Percentiles rank a stretch among this genome's conserved stretches.
Evolutionary conservation across 2,329 filamentous ascomycete species (phyloP).

Genomic region (Venturia nashicola): DNA sequence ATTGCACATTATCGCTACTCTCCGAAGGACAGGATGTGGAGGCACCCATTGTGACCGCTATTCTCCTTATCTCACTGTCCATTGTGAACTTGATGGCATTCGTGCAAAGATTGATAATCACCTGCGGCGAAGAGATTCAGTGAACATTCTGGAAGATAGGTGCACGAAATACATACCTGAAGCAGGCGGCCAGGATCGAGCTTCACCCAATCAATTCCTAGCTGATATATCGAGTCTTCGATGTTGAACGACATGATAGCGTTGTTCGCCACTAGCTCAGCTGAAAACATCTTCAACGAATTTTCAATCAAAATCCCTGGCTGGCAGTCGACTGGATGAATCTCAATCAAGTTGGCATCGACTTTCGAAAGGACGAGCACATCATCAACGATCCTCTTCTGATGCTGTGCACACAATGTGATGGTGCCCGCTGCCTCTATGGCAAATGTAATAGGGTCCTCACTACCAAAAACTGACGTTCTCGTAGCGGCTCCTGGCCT

Average conservation of each 20-base stretch:
- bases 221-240: conserved; percentile 16
- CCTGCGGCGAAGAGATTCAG: conserved; percentile 31
- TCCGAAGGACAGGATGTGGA: conserved; percentile 34
- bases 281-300: conserved; percentile 22
- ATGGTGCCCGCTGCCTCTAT: conserved; percentile 27
- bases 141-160: background rate
- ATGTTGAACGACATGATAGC: conserved; percentile 17
- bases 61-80: conserved; percentile 36
- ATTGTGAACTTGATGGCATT: conserved; percentile 60
- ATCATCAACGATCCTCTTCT: conserved; percentile 11
- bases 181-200: conserved; percentile 10
- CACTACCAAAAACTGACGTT: conserved; percentile 23
- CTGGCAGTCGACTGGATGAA: conserved; percentile 11
- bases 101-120: conserved; percentile 55
- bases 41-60: conserved; percentile 42
- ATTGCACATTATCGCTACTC: background rate
- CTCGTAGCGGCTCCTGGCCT: background rate
- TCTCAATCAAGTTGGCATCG: conserved; percentile 7
- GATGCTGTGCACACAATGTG: conserved; percentile 9
- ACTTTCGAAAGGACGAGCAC: conserved; percentile 10
- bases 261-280: conserved; percentile 19
- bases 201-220: conserved; percentile 12
- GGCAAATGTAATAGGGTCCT: conserved; percentile 20
- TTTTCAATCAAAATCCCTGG: conserved; percentile 17
- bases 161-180: conserved; percentile 9